These are phyloP conservation scores for Acrocalymma vagum DNA, from an alignment of 2,329 filamentous ascomycete genomes.

Conservation along the genomic window DNA sequence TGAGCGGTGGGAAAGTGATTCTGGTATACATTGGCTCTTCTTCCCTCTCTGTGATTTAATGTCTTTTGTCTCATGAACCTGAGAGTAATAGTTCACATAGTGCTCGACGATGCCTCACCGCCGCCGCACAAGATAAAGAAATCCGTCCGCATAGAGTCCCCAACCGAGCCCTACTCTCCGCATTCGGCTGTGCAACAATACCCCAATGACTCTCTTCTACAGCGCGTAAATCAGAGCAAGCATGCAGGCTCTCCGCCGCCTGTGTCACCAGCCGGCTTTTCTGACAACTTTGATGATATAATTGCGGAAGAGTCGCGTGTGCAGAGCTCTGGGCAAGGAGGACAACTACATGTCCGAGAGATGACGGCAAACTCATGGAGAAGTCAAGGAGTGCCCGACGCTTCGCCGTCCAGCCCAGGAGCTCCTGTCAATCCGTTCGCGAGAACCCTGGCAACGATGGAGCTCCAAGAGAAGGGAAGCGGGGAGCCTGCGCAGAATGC, in stretches of 20 bases:
- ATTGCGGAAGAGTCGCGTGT: slow-evolving; percentile 18
- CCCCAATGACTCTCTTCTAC: slow-evolving; percentile 23
- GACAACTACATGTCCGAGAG: slow-evolving; percentile 37
- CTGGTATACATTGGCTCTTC: slow-evolving; percentile 37
- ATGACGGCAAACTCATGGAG: slow-evolving; percentile 29
- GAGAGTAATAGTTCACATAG: slow-evolving; percentile 47
- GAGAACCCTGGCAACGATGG: slow-evolving; percentile 48
- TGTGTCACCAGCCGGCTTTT: slow-evolving; percentile 22
- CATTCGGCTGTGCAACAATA: slow-evolving; percentile 38
- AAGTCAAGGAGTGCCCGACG: slow-evolving; percentile 22
- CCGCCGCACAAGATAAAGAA: slow-evolving; percentile 62
- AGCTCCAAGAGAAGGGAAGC: slow-evolving; percentile 33
- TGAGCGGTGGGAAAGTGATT: slow-evolving; percentile 26
- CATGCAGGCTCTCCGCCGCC: slow-evolving; percentile 27
- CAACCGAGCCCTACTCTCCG: slow-evolving; percentile 45
- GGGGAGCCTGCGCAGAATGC: slow-evolving; percentile 20
- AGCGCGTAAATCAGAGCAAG: slow-evolving; percentile 17
- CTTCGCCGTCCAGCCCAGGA: slow-evolving; percentile 22
- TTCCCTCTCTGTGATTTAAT: slow-evolving; percentile 28
- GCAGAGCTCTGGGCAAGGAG: slow-evolving; percentile 19
- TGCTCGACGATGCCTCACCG: slow-evolving; percentile 30
- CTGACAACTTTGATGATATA: slow-evolving; percentile 25
- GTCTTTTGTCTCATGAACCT: slow-evolving; percentile 24
- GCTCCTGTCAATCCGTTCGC: slow-evolving; percentile 48
- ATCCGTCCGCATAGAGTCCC: slow-evolving; percentile 63